Conservation (phyloP, 2,329 filamentous ascomycete genomes). For the Calonectria pteridis region DNA sequence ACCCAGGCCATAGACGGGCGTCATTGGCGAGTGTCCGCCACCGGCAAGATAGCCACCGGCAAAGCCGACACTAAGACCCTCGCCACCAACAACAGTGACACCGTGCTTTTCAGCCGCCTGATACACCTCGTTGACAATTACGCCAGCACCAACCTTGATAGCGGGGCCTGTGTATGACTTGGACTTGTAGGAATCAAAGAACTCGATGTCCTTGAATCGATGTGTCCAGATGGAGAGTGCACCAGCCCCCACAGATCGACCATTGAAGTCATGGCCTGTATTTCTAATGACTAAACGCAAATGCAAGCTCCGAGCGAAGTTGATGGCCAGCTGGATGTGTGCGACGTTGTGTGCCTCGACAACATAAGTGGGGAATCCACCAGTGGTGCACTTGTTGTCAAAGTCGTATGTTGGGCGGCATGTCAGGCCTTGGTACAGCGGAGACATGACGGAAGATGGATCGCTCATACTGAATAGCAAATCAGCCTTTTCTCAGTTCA, state of each 20-base stretch:
- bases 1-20: neutral
- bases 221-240: neutral
- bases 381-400: neutral
- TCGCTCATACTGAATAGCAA: neutral
- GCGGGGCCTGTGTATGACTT: neutral
- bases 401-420: neutral
- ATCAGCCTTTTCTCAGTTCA: neutral
- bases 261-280: neutral
- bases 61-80: neutral
- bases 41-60: neutral
- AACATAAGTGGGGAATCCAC: neutral
- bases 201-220: neutral
- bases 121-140: neutral
- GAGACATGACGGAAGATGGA: neutral
- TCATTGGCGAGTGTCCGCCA: neutral
- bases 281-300: neutral
- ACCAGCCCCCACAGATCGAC: neutral
- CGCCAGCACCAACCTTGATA: neutral
- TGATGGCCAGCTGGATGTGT: neutral
- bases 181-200: neutral
- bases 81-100: neutral
- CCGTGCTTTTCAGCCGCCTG: neutral
- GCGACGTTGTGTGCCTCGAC: neutral
- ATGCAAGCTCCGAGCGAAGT: neutral
- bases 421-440: neutral